These are phyloP conservation scores for Boletus subparvulus DNA, from an alignment of 768 basidiomycete species.

Conservation along the genomic window DNA sequence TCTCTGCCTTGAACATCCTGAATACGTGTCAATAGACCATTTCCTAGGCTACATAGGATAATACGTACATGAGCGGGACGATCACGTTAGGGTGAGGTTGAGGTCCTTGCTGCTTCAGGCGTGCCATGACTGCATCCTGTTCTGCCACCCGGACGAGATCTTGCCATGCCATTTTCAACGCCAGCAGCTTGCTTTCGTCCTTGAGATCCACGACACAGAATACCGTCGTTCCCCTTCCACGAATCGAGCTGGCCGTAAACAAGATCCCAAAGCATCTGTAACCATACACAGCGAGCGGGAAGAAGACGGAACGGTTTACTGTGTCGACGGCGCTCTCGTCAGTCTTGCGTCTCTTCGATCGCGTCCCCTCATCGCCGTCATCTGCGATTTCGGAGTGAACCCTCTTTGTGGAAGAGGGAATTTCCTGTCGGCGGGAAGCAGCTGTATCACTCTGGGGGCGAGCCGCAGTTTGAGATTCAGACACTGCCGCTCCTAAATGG, in stretches of 20 bases:
- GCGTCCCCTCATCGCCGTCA: too few species aligned
- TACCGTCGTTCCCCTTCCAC: slow-evolving; percentile 11
- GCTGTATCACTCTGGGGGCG: too few species aligned
- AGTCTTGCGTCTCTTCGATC: neutral
- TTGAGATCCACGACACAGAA: neutral
- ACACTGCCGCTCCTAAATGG: too few species aligned
- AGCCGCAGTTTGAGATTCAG: too few species aligned
- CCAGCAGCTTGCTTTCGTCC: neutral
- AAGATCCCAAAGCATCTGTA: neutral
- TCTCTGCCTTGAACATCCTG: neutral
- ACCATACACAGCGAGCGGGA: neutral
- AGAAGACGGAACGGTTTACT: neutral
- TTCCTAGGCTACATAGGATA: neutral
- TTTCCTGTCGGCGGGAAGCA: too few species aligned
- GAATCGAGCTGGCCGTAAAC: slow-evolving; percentile 6
- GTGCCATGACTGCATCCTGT: neutral
- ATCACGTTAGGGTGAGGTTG: neutral
- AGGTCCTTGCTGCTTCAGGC: neutral
- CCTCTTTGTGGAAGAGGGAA: too few species aligned
- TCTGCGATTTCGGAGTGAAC: too few species aligned
- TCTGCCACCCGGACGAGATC: neutral
- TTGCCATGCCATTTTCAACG: neutral
- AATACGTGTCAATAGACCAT: neutral
- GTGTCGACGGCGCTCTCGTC: neutral
- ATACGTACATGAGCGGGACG: neutral